A percentile compares a stretch with the other conserved stretches of the same genome.
phyloP scores from a whole-genome alignment of 169 alveolate genomes.

The Ichthyophthirius multifiliis region DNA sequence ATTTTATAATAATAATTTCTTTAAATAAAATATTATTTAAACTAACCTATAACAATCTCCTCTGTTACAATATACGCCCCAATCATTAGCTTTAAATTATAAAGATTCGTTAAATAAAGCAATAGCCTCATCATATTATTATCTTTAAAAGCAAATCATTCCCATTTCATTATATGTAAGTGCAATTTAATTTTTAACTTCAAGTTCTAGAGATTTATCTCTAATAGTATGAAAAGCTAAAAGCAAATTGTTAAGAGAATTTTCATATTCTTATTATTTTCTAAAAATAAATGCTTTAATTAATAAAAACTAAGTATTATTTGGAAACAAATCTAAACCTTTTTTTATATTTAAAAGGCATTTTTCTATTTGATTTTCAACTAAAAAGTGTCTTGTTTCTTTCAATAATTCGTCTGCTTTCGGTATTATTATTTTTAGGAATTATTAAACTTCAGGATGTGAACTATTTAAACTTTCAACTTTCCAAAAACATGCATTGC shows the following conservation, averaged over 20 bases:
- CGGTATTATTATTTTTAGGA: neutral
- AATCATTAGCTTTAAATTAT: slow-evolving; percentile 1
- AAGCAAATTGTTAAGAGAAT: neutral
- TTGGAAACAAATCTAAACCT: slow-evolving; percentile 14
- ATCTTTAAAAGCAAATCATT: neutral
- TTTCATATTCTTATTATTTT: neutral
- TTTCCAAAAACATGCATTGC: slow-evolving; percentile 16
- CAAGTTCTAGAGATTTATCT: neutral
- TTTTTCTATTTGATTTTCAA: neutral
- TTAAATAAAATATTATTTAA: neutral
- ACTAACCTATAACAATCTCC: slow-evolving; percentile 22
- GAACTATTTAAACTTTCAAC: neutral
- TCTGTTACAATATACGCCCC: neutral
- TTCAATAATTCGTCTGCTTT: neutral
- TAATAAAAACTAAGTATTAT: slow-evolving; percentile 12
- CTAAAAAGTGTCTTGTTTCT: slow-evolving; percentile 19
- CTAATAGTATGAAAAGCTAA: neutral
- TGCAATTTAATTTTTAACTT: slow-evolving; percentile 12
- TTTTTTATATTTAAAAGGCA: neutral
- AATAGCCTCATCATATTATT: slow-evolving; percentile 11
- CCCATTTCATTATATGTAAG: slow-evolving; percentile 15
- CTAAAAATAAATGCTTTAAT: slow-evolving; percentile 5
- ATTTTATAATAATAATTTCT: neutral
- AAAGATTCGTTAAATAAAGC: neutral
- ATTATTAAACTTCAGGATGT: slow-evolving; percentile 11